Evolutionary conservation across 495 filamentous ascomycete species (phyloP), one percentile per base, ranked within the genome.

Genomic region (Aspergillus baeticus): DNA sequence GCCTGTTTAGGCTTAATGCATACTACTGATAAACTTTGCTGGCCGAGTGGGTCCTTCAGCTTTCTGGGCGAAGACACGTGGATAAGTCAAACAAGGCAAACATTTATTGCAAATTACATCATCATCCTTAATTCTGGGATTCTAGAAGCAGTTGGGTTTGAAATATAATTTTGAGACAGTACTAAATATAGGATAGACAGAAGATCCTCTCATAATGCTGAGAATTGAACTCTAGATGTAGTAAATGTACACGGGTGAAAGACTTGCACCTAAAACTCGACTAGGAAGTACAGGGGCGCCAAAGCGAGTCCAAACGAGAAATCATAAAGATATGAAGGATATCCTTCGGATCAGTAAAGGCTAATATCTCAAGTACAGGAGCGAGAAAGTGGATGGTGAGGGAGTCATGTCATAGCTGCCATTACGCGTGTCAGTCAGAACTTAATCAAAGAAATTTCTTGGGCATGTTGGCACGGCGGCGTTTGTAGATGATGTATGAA

Each of bases 371-470:
- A 26, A 17, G 20, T 5, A 23, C 11, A 13, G 2, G 22, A 33
- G n/a, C 14, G 23, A 42, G 15, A 42, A 37, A 39, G n/a, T n/a
- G n/a, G n/a, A n/a, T n/a, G n/a, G n/a, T n/a, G 10, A 46, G 22
- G 43, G 46, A 4, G 33, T 39, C 34, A 29, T 33, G 37, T 42
- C 37, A 21, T 42, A 26, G 29, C 48, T 39, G 29, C 49, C 36
- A 17, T 42, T 42, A 42, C 10, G 29, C 36, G 22, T 42, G 23
- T 29, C 26, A 8, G 26, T 29, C 10, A 31, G 17, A 33, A 38
- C 3, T 22, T 52, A 14, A 52, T 58, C 78, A 98, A 61, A 98
- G 73, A 71, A 91, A 98, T 70, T 98, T 98, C 84, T 97, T 97
- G 31, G 92, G 90, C 65, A 81, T 80, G 57, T 80, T 83, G 11